Evolutionary conservation across 768 basidiomycete species (phyloP), one percentile per base, ranked within the genome.

Genomic region (Pulveroboletus sp.): DNA sequence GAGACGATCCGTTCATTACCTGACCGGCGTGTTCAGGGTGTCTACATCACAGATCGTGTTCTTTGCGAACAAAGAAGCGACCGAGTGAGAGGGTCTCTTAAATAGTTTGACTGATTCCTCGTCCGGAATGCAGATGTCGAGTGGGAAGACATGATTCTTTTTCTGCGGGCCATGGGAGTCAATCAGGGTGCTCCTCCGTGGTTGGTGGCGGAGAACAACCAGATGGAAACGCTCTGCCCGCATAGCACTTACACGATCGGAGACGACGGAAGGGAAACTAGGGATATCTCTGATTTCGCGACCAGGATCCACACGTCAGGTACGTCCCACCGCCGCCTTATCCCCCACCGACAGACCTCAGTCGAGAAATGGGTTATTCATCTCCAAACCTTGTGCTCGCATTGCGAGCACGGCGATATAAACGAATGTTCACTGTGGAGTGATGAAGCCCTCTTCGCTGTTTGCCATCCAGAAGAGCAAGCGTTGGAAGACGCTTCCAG

Each of bases 401-500:
- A n/a, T n/a, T n/a, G n/a, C n/a, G n/a, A n/a, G n/a, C n/a, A 47
- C 52, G 2, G 50, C 39, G 35, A n/a, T 31, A 44, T 57, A 47
- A 17, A 1, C 36, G 0, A 54, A 60, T 18, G 56, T 48, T 28
- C 51, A 32, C n/a, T 6, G 54, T 62, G 54, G 51, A 11, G n/a
- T 61, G 60, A 2, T 54, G 5, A 61, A 9, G 41, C 59, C 24
- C 47, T 56, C 18, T 60, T 61, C 44, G 60, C 60, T 31, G 60
- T 60, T 8, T 61, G 60, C 32, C 57, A 51, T 26, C 47, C 60
- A 11, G 51, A 43, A 2, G 57, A 61, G 6, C 0, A 2, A 4
- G 60, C 60, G 12, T 11, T 47, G 5, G 60, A 46, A 14, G 3
- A 40, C 57, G 5, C n/a, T n/a, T n/a, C n/a, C n/a, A n/a, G 60